Percentiles rank a stretch among this genome's conserved stretches.
Evolutionary conservation across 768 basidiomycete genomes (phyloP).

Genomic region (Xanthoconium purpureum): DNA sequence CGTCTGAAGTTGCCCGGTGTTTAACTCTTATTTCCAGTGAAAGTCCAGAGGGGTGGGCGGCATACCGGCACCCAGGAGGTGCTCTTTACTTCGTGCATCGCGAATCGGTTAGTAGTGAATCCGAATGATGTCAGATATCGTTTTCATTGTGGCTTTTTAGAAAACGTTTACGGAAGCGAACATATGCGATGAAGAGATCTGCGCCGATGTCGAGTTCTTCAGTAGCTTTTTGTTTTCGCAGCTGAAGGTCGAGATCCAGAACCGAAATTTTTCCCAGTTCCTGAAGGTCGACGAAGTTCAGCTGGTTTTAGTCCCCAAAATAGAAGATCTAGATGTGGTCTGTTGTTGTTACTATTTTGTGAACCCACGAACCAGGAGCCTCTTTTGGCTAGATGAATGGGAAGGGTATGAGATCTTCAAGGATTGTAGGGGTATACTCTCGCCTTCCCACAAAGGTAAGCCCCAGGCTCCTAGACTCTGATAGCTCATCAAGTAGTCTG

Average conservation of each 20-base stretch:
- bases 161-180: slow-evolving; percentile 55
- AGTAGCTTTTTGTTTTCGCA: slow-evolving; percentile 16
- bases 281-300: slow-evolving; percentile 36
- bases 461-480: neutral
- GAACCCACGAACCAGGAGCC: slow-evolving; percentile 40
- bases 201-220: slow-evolving; percentile 36
- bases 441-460: slow-evolving; percentile 25
- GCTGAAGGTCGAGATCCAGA: slow-evolving; percentile 17
- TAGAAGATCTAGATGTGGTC: slow-evolving; percentile 13
- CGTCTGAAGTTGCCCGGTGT: neutral
- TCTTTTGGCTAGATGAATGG: slow-evolving; percentile 55
- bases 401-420: slow-evolving; percentile 32
- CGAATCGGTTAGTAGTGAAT: slow-evolving; percentile 38
- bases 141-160: slow-evolving; percentile 30
- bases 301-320: slow-evolving; percentile 44
- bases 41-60: slow-evolving; percentile 41
- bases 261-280: slow-evolving; percentile 11
- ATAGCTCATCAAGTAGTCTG: neutral
- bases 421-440: slow-evolving; percentile 21
- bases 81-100: slow-evolving; percentile 53
- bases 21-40: slow-evolving; percentile 6
- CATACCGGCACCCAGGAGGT: slow-evolving; percentile 58
- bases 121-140: neutral
- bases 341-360: slow-evolving; percentile 51
- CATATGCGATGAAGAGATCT: slow-evolving; percentile 39